Evolutionary conservation across 2,329 filamentous ascomycete genomes (phyloP).

Genomic region (Boeremia exigua): DNA sequence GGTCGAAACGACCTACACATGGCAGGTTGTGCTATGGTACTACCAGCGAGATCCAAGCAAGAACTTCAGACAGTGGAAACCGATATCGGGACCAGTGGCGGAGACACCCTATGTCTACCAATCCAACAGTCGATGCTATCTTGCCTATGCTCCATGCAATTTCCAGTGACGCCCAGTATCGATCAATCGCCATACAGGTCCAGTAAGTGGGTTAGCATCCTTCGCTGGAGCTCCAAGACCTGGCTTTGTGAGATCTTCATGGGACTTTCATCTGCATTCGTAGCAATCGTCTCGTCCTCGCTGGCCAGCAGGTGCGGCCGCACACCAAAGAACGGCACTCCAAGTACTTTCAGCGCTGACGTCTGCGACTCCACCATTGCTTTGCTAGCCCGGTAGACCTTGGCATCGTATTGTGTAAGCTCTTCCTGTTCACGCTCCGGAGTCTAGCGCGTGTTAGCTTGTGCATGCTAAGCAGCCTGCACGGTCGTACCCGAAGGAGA

Average conservation of each 20-base stretch:
- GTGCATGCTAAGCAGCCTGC: not conserved
- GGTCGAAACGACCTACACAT: not conserved
- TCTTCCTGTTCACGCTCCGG: slow-evolving; percentile 60
- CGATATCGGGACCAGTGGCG: too few relatives aligned
- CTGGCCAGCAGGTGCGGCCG: slow-evolving; percentile 31
- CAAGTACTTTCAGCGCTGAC: slow-evolving; percentile 61
- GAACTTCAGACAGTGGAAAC: too few relatives aligned
- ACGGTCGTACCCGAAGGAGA: slow-evolving; percentile 29
- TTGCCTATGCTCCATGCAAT: not conserved
- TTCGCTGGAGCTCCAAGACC: slow-evolving; percentile 41
- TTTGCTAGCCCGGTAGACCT: slow-evolving; percentile 65
- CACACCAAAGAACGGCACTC: slow-evolving; percentile 44
- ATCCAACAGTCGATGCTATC: too few relatives aligned
- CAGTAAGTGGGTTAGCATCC: slow-evolving; percentile 45
- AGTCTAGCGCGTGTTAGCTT: slow-evolving; percentile 38
- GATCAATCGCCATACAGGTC: slow-evolving; percentile 37
- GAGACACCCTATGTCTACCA: not conserved
- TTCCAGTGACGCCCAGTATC: not conserved
- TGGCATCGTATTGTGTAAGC: slow-evolving; percentile 64
- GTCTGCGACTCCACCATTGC: slow-evolving; percentile 67
- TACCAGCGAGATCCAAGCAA: not conserved
- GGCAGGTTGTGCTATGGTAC: not conserved
- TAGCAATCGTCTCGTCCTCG: slow-evolving; percentile 24
- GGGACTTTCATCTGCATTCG: not conserved
- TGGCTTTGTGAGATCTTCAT: slow-evolving; percentile 36